Percentiles rank a stretch among this genome's conserved stretches.
These are phyloP conservation scores for Nicotiana obtusifolia DNA, from an alignment of 257 asterid species.

Conservation along the genomic window DNA sequence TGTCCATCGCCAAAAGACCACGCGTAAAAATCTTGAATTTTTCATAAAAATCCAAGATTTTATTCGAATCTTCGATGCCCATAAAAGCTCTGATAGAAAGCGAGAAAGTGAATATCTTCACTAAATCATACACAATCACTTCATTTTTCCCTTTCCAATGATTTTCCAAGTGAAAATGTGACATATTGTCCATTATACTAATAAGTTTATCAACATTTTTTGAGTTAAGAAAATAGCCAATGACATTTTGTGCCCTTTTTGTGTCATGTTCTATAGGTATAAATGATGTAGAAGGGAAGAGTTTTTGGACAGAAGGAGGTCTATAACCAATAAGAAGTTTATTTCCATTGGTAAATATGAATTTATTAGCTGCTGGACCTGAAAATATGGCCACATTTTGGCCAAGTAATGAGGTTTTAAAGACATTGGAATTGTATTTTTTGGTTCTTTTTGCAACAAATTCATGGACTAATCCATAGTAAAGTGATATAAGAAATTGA, in stretches of 20 bases:
- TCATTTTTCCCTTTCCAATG: not conserved
- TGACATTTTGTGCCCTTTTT: not conserved
- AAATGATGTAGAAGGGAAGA: not conserved
- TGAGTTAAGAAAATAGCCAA: not conserved
- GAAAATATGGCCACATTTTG: not conserved
- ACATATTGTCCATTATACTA: not conserved
- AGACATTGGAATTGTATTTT: not conserved
- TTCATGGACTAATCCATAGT: constrained; percentile 1
- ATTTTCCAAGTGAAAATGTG: not conserved
- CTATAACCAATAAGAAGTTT: not conserved
- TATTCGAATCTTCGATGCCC: not conserved
- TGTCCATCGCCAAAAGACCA: not conserved
- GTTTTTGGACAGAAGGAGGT: not conserved
- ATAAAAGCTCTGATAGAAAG: not conserved
- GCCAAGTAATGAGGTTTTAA: constrained; percentile 1
- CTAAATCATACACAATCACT: not conserved
- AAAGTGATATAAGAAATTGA: not conserved
- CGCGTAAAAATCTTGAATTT: not conserved
- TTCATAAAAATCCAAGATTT: not conserved
- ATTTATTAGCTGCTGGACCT: constrained; percentile 6
- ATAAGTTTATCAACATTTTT: not conserved
- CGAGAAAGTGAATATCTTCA: not conserved
- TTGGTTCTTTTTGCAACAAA: constrained; percentile 5
- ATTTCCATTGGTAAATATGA: not conserved
- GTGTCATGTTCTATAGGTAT: not conserved